Conservation (phyloP, 2,329 filamentous ascomycete genomes). For the Furcasterigmium furcatum region DNA sequence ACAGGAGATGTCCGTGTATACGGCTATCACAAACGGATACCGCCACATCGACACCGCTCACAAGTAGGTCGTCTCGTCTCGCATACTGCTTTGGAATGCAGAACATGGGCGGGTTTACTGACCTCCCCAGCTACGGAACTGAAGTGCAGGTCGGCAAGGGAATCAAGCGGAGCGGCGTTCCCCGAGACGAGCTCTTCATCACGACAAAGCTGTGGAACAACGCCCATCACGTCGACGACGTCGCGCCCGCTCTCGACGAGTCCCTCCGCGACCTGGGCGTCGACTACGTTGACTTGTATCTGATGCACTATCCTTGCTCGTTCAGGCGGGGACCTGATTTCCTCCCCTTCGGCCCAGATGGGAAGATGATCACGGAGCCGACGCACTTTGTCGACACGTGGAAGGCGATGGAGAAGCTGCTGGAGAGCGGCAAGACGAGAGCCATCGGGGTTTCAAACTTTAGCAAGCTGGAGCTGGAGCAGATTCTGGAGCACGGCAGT, state of each 20-base stretch:
- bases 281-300: constrained; percentile 49
- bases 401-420: constrained; percentile 54
- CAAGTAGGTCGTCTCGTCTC: constrained; percentile 40
- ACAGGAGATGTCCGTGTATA: too few species aligned
- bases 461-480: too few species aligned
- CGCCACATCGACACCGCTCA: constrained; percentile 53
- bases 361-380: constrained; percentile 20
- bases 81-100: too few species aligned
- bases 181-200: constrained; percentile 47
- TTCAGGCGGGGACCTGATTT: constrained; percentile 21
- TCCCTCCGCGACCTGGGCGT: constrained; percentile 44
- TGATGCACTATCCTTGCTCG: constrained; percentile 39
- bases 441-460: constrained; percentile 65
- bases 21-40: too few species aligned
- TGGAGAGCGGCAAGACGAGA: constrained; percentile 46
- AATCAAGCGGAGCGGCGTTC: constrained; percentile 39
- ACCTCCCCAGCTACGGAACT: constrained; percentile 36
- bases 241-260: too few species aligned
- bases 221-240: constrained; percentile 16
- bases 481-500: too few species aligned
- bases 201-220: constrained; percentile 71
- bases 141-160: constrained; percentile 47
- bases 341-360: constrained; percentile 18
- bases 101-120: neutral
- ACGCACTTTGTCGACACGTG: constrained; percentile 44